Conservation (phyloP, 2,329 filamentous ascomycete genomes). For the Xylaria sp. region DNA sequence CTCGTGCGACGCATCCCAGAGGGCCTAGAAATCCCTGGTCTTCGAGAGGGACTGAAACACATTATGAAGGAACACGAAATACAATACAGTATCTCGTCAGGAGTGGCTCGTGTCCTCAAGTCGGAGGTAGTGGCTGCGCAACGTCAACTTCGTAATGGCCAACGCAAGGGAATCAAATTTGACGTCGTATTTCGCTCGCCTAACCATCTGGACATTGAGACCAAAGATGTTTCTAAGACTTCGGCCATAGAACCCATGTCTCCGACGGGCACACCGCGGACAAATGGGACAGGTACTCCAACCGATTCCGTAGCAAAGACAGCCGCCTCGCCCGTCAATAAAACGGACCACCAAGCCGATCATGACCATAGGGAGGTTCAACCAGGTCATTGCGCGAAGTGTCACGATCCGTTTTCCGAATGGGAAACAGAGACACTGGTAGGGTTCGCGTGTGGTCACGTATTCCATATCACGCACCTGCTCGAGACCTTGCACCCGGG, state of each 20-base stretch:
- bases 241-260: slow-evolving; percentile 32
- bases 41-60: slow-evolving; percentile 86
- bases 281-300: slow-evolving; percentile 41
- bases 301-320: slow-evolving; percentile 16
- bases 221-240: slow-evolving; percentile 52
- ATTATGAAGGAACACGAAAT: slow-evolving; percentile 97
- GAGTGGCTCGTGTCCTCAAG: slow-evolving; percentile 84
- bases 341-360: slow-evolving; percentile 44
- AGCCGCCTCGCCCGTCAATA: background rate
- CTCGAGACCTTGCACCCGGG: slow-evolving; percentile 62
- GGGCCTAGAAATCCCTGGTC: slow-evolving; percentile 89
- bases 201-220: slow-evolving; percentile 56
- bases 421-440: slow-evolving; percentile 77
- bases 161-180: slow-evolving; percentile 89
- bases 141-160: slow-evolving; percentile 79
- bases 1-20: slow-evolving; percentile 91
- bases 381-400: slow-evolving; percentile 69
- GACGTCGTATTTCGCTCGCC: slow-evolving; percentile 67
- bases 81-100: slow-evolving; percentile 89
- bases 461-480: slow-evolving; percentile 81
- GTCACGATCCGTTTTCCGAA: slow-evolving; percentile 65
- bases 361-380: slow-evolving; percentile 50
- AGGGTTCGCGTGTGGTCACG: slow-evolving; percentile 83
- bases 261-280: slow-evolving; percentile 36
- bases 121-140: slow-evolving; percentile 90